phyloP scores from a whole-genome alignment of 345 rosid genomes.

The Odontarrhena argentea region DNA sequence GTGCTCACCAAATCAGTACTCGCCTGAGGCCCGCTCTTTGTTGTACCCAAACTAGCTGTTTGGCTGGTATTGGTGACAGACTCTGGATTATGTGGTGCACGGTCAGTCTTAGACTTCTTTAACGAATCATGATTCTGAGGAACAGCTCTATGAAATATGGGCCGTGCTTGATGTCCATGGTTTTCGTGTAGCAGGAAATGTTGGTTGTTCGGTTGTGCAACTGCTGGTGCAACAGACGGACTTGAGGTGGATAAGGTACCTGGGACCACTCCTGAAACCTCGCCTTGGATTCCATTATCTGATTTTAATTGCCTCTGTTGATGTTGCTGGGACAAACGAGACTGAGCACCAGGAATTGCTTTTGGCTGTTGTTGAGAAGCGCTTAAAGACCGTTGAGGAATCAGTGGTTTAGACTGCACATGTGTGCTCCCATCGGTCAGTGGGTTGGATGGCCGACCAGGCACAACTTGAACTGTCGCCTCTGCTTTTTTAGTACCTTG shows the following conservation, averaged over 20 bases:
- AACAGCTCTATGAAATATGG: constrained; percentile 55
- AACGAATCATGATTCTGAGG: constrained; percentile 51
- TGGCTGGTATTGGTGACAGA: constrained; percentile 43
- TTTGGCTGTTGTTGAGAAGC: constrained; percentile 58
- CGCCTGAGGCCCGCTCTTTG: constrained; percentile 42
- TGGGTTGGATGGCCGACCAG: constrained; percentile 61
- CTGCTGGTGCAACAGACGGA: constrained; percentile 52
- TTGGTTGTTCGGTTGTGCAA: constrained; percentile 41
- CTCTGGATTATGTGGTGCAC: constrained; percentile 48
- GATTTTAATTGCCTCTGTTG: constrained; percentile 66
- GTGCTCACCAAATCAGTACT: constrained; percentile 47
- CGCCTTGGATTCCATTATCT: constrained; percentile 60
- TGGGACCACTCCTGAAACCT: constrained; percentile 48
- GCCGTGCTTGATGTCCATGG: constrained; percentile 57
- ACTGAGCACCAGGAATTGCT: constrained; percentile 47
- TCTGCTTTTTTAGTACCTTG: constrained; percentile 59
- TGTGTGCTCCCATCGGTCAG: constrained; percentile 49
- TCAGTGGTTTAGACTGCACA: constrained; percentile 59
- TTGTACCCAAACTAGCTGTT: constrained; percentile 38
- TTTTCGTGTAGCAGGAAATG: constrained; percentile 52
- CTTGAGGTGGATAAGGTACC: constrained; percentile 46
- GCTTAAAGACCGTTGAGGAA: constrained; percentile 51
- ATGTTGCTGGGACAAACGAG: constrained; percentile 48
- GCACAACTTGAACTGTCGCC: constrained; percentile 53
- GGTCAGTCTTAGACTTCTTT: constrained; percentile 56